Base-by-base conservation (phyloP, 1,139 yeast genomes). In the Lodderomyces jiufengensis region DNA sequence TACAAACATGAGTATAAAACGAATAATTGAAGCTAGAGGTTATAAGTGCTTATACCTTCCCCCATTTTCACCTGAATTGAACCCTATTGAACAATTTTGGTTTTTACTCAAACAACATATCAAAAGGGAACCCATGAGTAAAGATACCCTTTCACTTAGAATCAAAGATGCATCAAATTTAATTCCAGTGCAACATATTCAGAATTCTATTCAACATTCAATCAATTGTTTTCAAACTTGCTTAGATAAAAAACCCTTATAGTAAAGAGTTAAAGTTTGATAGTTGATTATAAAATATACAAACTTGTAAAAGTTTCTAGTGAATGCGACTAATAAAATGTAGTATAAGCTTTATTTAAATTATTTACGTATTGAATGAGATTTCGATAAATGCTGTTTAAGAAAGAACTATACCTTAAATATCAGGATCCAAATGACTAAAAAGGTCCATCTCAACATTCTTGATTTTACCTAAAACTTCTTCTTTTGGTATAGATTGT, bases 31-130 rank as follows among this genome's bases (percentile, higher is more conserved):
- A n/a, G 39, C 39, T 9, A 22, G 33, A 16, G 44, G 47, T 5
- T 44, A 39, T 26, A 38, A 34, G 24, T 13, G 38, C 2, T 32
- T 43, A 18, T 43, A 41, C 31, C 23, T 41, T 5, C 45, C 47
- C 1, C 45, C 43, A 26, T 42, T 38, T 27, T 44, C 46, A 3
- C 48, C 44, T 20, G 43, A 43, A 27, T 24, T 41, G 12, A 43
- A 43, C 14, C 45, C 43, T 16, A 45, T 37, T 38, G 46, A 43
- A 25, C 46, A 44, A 28, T 41, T 44, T 24, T 42, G 47, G 46
- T 32, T 26, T 24, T 43, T 34, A 11, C 37, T 43, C 8, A 45
- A 42, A 27, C 35, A 34, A 15, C 7, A 23, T 5, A 9, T 23
- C 5, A 23, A 9, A 23, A 23, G 25, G 12, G 5, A 23, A 5